Conservation (phyloP, 306 rosid species). For the Delonix regia region DNA sequence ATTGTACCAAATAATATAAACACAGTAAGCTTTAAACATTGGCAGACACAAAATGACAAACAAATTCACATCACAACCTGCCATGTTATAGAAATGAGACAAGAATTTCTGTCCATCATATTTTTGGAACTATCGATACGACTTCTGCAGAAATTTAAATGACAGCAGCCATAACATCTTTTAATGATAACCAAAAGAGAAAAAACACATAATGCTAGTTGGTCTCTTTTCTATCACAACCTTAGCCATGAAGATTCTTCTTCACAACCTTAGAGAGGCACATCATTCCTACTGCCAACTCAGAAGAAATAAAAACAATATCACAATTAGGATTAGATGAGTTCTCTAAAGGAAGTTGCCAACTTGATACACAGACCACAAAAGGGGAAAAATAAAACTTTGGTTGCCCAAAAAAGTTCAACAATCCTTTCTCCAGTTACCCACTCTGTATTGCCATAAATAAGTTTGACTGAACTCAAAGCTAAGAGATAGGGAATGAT, state of each 20-base stretch:
- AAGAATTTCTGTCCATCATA: background rate
- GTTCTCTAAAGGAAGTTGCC: slow-evolving; percentile 3
- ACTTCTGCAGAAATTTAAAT: background rate
- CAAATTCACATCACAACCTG: slow-evolving; percentile 1
- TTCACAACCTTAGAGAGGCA: background rate
- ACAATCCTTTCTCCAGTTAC: background rate
- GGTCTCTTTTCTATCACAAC: background rate
- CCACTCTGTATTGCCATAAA: background rate
- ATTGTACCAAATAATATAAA: slow-evolving; percentile 14
- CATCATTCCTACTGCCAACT: slow-evolving; percentile 1
- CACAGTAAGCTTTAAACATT: background rate
- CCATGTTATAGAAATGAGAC: background rate
- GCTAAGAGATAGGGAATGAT: background rate
- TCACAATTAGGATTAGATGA: slow-evolving; percentile 2
- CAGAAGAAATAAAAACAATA: slow-evolving; percentile 21
- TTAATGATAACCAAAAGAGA: background rate
- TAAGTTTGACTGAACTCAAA: background rate
- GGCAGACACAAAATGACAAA: background rate
- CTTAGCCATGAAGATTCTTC: background rate
- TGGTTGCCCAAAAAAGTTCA: background rate
- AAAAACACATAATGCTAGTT: background rate
- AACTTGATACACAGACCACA: slow-evolving; percentile 10
- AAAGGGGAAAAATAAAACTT: slow-evolving; percentile 22
- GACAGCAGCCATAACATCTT: background rate
- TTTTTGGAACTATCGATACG: background rate